phyloP scores from a whole-genome alignment of 2,329 filamentous ascomycete species.

The Sporothrix protearum region DNA sequence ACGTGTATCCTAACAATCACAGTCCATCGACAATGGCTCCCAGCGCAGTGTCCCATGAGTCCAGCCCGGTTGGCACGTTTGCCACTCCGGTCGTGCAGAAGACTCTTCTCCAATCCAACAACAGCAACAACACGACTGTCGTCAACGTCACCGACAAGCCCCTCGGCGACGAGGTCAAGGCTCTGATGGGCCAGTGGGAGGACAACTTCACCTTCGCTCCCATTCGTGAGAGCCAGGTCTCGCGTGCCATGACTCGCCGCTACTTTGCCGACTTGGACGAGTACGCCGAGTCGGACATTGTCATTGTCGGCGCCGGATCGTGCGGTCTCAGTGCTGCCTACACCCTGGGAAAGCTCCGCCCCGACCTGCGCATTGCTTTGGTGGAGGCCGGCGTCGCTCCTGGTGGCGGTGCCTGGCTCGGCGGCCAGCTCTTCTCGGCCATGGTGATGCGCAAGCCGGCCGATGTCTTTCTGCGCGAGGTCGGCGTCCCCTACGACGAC shows the following conservation, averaged over 20 bases:
- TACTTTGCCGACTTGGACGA: conserved; percentile 88
- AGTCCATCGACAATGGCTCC: conserved; percentile 65
- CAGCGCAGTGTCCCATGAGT: conserved; percentile 47
- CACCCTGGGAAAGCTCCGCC: conserved; percentile 75
- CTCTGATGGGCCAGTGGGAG: conserved; percentile 70
- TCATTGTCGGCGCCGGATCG: conserved; percentile 87
- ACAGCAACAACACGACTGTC: neutral
- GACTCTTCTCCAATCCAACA: conserved; percentile 43
- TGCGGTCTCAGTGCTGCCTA: conserved; percentile 80
- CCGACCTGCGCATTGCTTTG: conserved; percentile 87
- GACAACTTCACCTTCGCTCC: conserved; percentile 75
- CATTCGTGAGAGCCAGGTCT: conserved; percentile 89
- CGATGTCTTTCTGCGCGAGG: conserved; percentile 74
- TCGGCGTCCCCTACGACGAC: conserved; percentile 82
- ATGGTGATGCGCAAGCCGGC: conserved; percentile 96
- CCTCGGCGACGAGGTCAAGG: conserved; percentile 29
- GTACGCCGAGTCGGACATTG: conserved; percentile 89
- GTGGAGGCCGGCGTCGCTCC: conserved; percentile 85
- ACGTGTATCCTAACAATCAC: conserved; percentile 30
- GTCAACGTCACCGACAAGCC: conserved; percentile 28
- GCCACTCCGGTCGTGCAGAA: conserved; percentile 40
- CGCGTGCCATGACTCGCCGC: conserved; percentile 86
- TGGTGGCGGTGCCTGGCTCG: conserved; percentile 86
- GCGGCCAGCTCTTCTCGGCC: conserved; percentile 88
- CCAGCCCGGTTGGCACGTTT: conserved; percentile 40